Conservation (phyloP, 352 stramenopile species). For the Peronosclerospora sorghi region DNA sequence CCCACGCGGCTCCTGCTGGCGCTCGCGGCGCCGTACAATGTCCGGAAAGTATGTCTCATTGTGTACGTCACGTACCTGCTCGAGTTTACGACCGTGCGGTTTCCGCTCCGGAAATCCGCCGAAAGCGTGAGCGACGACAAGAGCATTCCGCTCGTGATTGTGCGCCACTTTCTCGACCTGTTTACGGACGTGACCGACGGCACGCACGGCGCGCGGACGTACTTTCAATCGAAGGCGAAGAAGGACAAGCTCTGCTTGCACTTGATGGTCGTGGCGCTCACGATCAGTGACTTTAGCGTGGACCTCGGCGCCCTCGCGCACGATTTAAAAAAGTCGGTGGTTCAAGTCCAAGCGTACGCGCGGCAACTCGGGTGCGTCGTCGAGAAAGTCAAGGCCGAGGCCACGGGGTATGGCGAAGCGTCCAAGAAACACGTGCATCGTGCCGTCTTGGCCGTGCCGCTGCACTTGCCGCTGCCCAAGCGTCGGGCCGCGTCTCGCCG, state of each 20-base stretch:
- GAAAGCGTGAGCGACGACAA: conserved; percentile 66
- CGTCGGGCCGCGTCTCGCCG: conserved; percentile 37
- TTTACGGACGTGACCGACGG: conserved; percentile 55
- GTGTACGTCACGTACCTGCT: conserved; percentile 69
- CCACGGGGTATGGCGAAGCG: conserved; percentile 33
- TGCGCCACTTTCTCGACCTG: conserved; percentile 55
- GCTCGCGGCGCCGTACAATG: conserved; percentile 54
- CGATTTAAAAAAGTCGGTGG: conserved; percentile 52
- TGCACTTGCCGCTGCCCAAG: conserved; percentile 67
- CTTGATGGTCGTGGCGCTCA: conserved; percentile 65
- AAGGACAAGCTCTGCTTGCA: conserved; percentile 78
- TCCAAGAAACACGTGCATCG: conserved; percentile 64
- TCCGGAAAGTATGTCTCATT: conserved; percentile 53
- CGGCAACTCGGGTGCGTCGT: conserved; percentile 63
- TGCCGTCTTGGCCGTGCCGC: conserved; percentile 60
- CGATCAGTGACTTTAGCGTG: conserved; percentile 61
- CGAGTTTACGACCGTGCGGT: conserved; percentile 48
- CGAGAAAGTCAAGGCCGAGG: conserved; percentile 59
- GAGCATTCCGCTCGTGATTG: conserved; percentile 57
- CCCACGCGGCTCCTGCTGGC: conserved; percentile 58
- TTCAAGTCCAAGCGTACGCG: conserved; percentile 48
- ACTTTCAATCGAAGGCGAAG: conserved; percentile 62
- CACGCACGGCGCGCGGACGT: conserved; percentile 44
- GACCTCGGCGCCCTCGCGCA: conserved; percentile 54
- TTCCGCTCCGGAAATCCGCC: conserved; percentile 53